Conservation (phyloP, 106 monocot species). For the Dendrobium officinale region DNA sequence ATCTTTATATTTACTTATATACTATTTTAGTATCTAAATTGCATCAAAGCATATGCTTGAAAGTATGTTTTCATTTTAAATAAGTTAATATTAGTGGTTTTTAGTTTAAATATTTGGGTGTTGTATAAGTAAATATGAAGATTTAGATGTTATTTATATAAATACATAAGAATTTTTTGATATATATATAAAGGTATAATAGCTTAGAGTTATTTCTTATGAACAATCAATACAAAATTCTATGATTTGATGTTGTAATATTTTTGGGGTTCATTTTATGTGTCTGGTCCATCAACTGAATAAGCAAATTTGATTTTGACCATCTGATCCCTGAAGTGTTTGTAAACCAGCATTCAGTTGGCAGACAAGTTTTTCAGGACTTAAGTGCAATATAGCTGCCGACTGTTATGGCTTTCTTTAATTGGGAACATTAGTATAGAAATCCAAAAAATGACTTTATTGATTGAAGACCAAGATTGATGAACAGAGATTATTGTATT, state of each 20-base stretch:
- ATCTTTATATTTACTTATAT: too few relatives aligned
- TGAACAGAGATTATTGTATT: not conserved
- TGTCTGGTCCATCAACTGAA: not conserved
- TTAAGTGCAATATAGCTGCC: not conserved
- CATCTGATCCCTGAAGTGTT: not conserved
- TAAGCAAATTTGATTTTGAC: not conserved
- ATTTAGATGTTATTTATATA: too few relatives aligned
- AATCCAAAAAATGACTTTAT: not conserved
- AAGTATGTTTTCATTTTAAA: too few relatives aligned
- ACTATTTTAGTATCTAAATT: too few relatives aligned
- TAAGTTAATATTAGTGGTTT: too few relatives aligned
- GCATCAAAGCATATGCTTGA: too few relatives aligned
- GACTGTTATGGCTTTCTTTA: not conserved
- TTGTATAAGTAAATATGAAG: too few relatives aligned
- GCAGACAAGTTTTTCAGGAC: not conserved
- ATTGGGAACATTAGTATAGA: not conserved
- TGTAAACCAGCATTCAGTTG: not conserved
- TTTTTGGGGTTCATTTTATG: not conserved
- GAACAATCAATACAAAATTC: not conserved
- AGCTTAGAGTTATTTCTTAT: not conserved
- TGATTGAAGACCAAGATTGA: not conserved
- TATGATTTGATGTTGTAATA: not conserved
- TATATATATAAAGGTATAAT: not conserved
- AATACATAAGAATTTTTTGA: too few relatives aligned
- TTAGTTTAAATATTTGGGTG: too few relatives aligned